phyloP scores from a whole-genome alignment of 352 stramenopile species.

The Globisporangium canariense region DNA sequence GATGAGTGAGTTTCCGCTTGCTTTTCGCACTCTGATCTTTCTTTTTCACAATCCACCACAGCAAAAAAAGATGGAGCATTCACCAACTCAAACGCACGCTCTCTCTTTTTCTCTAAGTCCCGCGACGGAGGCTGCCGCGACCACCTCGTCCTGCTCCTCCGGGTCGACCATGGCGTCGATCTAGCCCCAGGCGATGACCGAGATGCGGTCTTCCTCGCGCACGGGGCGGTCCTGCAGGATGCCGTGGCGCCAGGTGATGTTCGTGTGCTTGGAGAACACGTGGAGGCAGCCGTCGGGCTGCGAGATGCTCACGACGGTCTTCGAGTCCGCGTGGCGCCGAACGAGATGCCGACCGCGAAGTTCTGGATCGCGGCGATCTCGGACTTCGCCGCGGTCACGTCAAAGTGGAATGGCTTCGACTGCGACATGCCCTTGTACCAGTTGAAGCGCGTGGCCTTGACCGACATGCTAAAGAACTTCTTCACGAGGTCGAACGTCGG shows the following conservation, averaged over 20 bases:
- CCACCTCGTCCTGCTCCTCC: background rate
- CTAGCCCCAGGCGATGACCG: constrained; percentile 92
- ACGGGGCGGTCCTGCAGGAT: constrained; percentile 85
- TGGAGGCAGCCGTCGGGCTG: constrained; percentile 93
- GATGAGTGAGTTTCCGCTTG: background rate
- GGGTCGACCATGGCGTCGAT: constrained; percentile 65
- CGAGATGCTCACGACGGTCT: constrained; percentile 89
- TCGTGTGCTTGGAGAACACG: constrained; percentile 92
- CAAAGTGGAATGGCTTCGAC: constrained; percentile 94
- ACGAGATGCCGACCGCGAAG: constrained; percentile 94
- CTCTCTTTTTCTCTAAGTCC: background rate
- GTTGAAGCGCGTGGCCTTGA: constrained; percentile 92
- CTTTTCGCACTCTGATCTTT: no score
- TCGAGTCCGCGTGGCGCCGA: constrained; percentile 84
- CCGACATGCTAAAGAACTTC: constrained; percentile 86
- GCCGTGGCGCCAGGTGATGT: constrained; percentile 92
- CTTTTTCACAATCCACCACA: background rate
- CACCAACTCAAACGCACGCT: background rate
- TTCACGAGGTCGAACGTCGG: constrained; percentile 83
- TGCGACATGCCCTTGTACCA: constrained; percentile 93
- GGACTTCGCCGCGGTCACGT: constrained; percentile 92
- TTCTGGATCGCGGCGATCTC: constrained; percentile 91
- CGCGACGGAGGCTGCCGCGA: background rate
- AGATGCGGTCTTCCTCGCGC: constrained; percentile 89
- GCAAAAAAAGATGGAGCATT: background rate